These are phyloP conservation scores for Botryotinia convoluta DNA, from an alignment of 2,329 filamentous ascomycete genomes.

Conservation along the genomic window DNA sequence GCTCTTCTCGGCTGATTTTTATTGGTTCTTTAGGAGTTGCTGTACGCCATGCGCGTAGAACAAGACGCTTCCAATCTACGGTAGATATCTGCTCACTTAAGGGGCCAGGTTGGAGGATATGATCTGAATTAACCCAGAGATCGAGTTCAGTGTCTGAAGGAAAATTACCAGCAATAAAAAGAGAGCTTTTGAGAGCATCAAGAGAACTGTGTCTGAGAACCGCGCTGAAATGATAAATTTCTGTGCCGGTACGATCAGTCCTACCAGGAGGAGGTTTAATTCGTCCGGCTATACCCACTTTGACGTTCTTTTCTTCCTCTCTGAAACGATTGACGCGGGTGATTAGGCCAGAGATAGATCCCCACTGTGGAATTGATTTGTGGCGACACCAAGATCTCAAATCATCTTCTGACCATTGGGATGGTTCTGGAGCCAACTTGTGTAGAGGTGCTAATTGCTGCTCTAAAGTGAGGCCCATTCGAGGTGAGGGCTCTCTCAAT, in stretches of 20 bases:
- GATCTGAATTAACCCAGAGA: constrained; percentile 20
- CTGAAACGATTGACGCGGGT: constrained; percentile 13
- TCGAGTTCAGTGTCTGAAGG: constrained; percentile 22
- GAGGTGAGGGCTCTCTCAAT: not conserved
- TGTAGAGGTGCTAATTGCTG: not conserved
- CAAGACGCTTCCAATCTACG: constrained; percentile 11
- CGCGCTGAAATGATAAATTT: constrained; percentile 22
- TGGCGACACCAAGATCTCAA: constrained; percentile 17
- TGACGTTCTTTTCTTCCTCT: constrained; percentile 3
- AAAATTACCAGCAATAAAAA: constrained; percentile 21
- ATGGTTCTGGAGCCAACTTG: constrained; percentile 8
- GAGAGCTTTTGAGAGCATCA: constrained; percentile 21
- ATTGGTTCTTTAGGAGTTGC: not conserved
- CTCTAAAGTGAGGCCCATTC: not conserved
- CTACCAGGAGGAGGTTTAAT: not conserved
- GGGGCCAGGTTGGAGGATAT: not conserved
- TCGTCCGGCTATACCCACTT: constrained; percentile 2
- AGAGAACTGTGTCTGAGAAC: constrained; percentile 16
- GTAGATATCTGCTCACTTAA: not conserved
- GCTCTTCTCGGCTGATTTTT: constrained; percentile 2
- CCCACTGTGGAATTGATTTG: constrained; percentile 14
- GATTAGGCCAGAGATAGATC: not conserved
- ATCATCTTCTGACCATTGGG: constrained; percentile 12
- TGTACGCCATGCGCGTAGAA: constrained; percentile 3
- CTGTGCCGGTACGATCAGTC: constrained; percentile 13